Evolutionary conservation across 306 rosid genomes (phyloP), one percentile per base, ranked within the genome.

Genomic region (Rubus parviflorus): DNA sequence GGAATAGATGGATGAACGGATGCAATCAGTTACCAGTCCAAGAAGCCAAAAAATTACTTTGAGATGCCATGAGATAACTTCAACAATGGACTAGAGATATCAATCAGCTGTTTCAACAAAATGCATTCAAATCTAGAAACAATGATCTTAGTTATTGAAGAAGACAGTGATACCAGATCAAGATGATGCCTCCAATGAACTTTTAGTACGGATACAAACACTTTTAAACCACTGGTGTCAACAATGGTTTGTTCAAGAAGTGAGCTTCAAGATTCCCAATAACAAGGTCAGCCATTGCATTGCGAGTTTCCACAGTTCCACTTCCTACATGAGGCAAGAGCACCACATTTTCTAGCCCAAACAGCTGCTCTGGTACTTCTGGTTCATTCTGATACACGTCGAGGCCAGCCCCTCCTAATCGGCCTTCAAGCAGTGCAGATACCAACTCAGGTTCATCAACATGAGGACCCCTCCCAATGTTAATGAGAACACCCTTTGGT

Each of bases 361-460:
- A 86, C 22, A 94, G 78, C 80, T 85, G 87, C 81, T 87, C 80
- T 0, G 98, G 97, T 7, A 94, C 98, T 47, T 79, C 70, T 41
- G 97, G 98, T 82, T 94, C 97, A 0, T 90, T 73, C 76, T 92
- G 90, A 75, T 85, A 94, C 56, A 94, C 97, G 81, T 94, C 98
- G 0, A 94, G 81, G 14, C 95, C 98, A 8, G 95, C 98, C 4
- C 97, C 97, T 12, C 90, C 98, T 52, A 94, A 43, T 38, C 95
- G 90, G 60, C 98, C 97, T 86, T 92, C 95, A 0, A 81, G 79
- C 75, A 94, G 77, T 41, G 97, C 97, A 22, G 90, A 83, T 9
- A 92, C 90, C 74, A 92, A 74, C 86, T 90, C 93, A 0, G 78
- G 71, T 74, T 92, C 97, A 30, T 92, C 97, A 12, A 94, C 93